phyloP scores from a whole-genome alignment of 371 early-diverging fungal genomes.

The Sporodiniella umbellata region DNA sequence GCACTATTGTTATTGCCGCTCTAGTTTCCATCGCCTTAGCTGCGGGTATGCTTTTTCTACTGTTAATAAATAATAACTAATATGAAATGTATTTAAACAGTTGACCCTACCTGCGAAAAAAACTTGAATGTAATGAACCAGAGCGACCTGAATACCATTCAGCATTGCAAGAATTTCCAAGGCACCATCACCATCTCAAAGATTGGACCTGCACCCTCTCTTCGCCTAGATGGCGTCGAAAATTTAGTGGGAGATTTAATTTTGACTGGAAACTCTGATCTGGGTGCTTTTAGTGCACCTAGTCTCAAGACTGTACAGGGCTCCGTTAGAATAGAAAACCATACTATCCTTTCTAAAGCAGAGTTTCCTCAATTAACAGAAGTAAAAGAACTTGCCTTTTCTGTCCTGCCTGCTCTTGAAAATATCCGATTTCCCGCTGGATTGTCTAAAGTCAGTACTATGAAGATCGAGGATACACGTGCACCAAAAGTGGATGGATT shows the following conservation, averaged over 20 bases:
- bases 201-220: slow-evolving; percentile 5
- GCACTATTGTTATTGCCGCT: slow-evolving; percentile 12
- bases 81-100: no score
- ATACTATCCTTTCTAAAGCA: slow-evolving; percentile 35
- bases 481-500: slow-evolving; percentile 45
- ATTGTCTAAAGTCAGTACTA: slow-evolving; percentile 27
- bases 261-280: slow-evolving; percentile 32
- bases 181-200: slow-evolving; percentile 45
- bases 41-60: neutral
- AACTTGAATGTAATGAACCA: slow-evolving; percentile 25
- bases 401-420: slow-evolving; percentile 44
- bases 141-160: slow-evolving; percentile 44
- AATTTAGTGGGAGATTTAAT: slow-evolving; percentile 42
- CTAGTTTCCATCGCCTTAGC: slow-evolving; percentile 7
- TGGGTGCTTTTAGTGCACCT: slow-evolving; percentile 39
- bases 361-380: slow-evolving; percentile 40
- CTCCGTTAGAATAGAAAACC: slow-evolving; percentile 39
- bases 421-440: slow-evolving; percentile 42
- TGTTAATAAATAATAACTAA: no score
- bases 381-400: slow-evolving; percentile 30
- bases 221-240: slow-evolving; percentile 36
- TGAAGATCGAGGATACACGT: slow-evolving; percentile 46
- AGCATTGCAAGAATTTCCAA: slow-evolving; percentile 38
- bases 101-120: slow-evolving; percentile 7
- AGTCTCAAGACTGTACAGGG: slow-evolving; percentile 44